Evolutionary conservation across 1,284 basidiomycete species (phyloP).

Genomic region (Fomitiporia mediterranea): DNA sequence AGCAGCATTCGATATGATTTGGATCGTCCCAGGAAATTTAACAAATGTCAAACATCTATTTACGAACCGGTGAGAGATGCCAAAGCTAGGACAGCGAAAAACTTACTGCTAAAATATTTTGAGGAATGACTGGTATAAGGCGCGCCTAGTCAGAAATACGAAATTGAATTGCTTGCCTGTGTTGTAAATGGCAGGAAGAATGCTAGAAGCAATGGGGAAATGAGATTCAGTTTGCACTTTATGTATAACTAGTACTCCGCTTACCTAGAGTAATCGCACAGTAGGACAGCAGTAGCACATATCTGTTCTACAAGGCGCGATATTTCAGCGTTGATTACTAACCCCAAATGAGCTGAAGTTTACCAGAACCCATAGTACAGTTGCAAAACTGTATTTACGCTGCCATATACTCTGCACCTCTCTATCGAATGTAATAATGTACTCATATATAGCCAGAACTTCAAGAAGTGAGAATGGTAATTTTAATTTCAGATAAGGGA

Average conservation of each 20-base stretch:
- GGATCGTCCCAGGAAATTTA: slow-evolving; percentile 17
- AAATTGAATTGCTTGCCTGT: neutral
- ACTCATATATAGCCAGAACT: too few species aligned
- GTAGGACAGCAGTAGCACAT: slow-evolving; percentile 1
- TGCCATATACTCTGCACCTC: slow-evolving; percentile 13
- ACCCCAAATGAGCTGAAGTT: neutral
- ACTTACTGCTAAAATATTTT: slow-evolving; percentile 13
- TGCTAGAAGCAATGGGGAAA: neutral
- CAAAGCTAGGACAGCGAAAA: neutral
- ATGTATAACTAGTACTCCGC: too few species aligned
- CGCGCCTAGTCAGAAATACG: neutral
- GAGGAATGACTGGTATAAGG: neutral
- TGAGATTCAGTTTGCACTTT: too few species aligned
- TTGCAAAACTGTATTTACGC: slow-evolving; percentile 14
- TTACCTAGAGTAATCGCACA: slow-evolving; percentile 7
- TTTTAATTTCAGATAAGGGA: too few species aligned
- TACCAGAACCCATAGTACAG: slow-evolving; percentile 16
- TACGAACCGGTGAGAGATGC: neutral
- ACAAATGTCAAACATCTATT: slow-evolving; percentile 15
- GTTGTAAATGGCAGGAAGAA: slow-evolving; percentile 3
- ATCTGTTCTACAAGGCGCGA: slow-evolving; percentile 9
- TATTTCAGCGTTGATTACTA: neutral
- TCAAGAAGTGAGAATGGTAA: too few species aligned
- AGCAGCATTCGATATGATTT: slow-evolving; percentile 16
- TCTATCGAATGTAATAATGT: slow-evolving; percentile 14